Percentiles rank a stretch among this genome's conserved stretches.
Conservation (phyloP, 345 rosid genomes). For the Limnanthes douglasii region DNA sequence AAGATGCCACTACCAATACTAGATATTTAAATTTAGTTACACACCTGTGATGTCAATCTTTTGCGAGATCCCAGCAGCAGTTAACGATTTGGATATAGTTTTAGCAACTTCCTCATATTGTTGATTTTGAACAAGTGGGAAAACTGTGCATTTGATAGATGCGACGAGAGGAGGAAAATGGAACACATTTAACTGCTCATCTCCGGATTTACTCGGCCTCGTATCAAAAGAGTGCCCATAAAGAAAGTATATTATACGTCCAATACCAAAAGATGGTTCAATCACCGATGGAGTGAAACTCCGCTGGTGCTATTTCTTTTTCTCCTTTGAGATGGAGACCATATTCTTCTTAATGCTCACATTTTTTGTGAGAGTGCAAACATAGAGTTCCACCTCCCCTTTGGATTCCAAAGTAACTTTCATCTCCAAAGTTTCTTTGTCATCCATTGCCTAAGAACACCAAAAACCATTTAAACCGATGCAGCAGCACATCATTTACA, state of each 20-base stretch:
- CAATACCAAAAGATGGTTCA: slow-evolving; percentile 76
- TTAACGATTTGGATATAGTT: slow-evolving; percentile 41
- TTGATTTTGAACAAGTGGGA: slow-evolving; percentile 64
- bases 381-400: slow-evolving; percentile 45
- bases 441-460: slow-evolving; percentile 42
- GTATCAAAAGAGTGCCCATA: slow-evolving; percentile 60
- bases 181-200: slow-evolving; percentile 56
- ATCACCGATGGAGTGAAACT: slow-evolving; percentile 65
- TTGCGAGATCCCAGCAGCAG: slow-evolving; percentile 55
- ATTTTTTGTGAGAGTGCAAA: slow-evolving; percentile 42
- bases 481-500: neutral
- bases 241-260: slow-evolving; percentile 65
- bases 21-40: too few species aligned
- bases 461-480: neutral
- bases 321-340: slow-evolving; percentile 58
- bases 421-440: slow-evolving; percentile 60
- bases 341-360: slow-evolving; percentile 39
- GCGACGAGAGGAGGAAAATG: slow-evolving; percentile 69
- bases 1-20: too few species aligned
- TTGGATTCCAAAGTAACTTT: slow-evolving; percentile 41
- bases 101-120: slow-evolving; percentile 48
- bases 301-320: slow-evolving; percentile 59
- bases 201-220: slow-evolving; percentile 59
- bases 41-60: slow-evolving; percentile 70
- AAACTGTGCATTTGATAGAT: slow-evolving; percentile 68